phyloP scores from a whole-genome alignment of 2,329 filamentous ascomycete genomes.

The Alternaria sp. region DNA sequence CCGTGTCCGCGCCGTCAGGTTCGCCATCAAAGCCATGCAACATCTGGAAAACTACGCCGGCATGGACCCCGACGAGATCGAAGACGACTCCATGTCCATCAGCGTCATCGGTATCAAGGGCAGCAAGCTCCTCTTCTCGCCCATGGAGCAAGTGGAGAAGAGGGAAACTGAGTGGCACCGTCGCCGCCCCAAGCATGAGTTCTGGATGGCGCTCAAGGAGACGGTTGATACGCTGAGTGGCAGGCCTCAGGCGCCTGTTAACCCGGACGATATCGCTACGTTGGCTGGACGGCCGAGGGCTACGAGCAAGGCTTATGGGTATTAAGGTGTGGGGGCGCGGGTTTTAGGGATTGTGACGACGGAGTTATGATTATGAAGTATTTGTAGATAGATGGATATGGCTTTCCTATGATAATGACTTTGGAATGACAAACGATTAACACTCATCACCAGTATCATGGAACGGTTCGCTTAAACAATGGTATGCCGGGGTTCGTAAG shows the following conservation, averaged over 20 bases:
- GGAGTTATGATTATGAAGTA: constrained; percentile 2
- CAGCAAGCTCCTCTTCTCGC: constrained; percentile 84
- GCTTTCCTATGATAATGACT: neutral
- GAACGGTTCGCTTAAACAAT: no score
- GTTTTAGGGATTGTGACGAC: neutral
- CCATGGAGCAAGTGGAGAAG: constrained; percentile 80
- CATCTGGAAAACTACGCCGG: constrained; percentile 80
- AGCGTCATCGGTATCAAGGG: constrained; percentile 92
- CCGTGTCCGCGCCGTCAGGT: constrained; percentile 85
- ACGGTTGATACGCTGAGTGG: constrained; percentile 87
- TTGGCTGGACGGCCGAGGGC: constrained; percentile 24
- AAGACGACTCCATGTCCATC: constrained; percentile 74
- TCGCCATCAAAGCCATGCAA: constrained; percentile 93
- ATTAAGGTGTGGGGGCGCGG: neutral
- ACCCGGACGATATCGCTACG: constrained; percentile 27
- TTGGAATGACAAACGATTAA: neutral
- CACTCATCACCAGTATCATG: neutral
- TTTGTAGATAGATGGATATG: constrained; percentile 6
- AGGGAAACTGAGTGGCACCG: constrained; percentile 92
- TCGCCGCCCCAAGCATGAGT: constrained; percentile 80
- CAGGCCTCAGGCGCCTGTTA: constrained; percentile 25
- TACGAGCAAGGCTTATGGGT: neutral
- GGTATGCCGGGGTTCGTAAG: no score
- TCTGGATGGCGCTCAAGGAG: constrained; percentile 82
- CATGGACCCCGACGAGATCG: constrained; percentile 70